Evolutionary conservation across 148 eudicot species (phyloP).

Genomic region (Chenopodium formosanum): DNA sequence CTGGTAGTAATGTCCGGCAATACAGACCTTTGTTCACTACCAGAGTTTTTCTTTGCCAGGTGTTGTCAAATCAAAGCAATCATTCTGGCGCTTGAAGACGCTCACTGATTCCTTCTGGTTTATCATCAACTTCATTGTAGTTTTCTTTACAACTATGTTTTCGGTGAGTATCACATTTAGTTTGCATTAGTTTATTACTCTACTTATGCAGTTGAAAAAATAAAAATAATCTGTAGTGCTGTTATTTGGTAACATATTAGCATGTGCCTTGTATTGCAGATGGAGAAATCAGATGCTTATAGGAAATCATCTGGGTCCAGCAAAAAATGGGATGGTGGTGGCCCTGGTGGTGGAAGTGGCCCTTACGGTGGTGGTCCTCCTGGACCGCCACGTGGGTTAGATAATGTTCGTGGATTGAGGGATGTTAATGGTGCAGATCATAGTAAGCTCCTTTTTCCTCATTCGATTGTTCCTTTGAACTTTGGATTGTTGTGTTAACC

Average conservation of each 20-base stretch:
- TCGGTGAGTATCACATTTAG: slow-evolving; percentile 49
- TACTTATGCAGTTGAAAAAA: not conserved
- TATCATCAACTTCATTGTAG: slow-evolving; percentile 55
- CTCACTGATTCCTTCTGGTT: slow-evolving; percentile 73
- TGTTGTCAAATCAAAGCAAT: slow-evolving; percentile 72
- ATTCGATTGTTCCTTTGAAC: not conserved
- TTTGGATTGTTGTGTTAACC: not conserved
- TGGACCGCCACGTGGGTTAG: slow-evolving; percentile 74
- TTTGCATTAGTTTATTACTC: not conserved
- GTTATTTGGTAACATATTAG: not conserved
- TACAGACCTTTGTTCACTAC: not conserved
- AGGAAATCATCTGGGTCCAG: slow-evolving; percentile 66
- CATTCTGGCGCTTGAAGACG: slow-evolving; percentile 86
- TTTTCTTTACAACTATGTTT: slow-evolving; percentile 82
- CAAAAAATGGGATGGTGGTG: slow-evolving; percentile 98
- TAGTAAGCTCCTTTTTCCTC: slow-evolving; percentile 47
- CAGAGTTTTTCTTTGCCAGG: slow-evolving; percentile 38
- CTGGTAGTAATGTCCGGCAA: not conserved
- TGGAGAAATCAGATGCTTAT: slow-evolving; percentile 91
- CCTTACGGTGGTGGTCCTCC: slow-evolving; percentile 92
- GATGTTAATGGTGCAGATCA: slow-evolving; percentile 75
- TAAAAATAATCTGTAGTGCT: not conserved
- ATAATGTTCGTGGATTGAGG: slow-evolving; percentile 66
- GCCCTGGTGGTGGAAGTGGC: slow-evolving; percentile 86
- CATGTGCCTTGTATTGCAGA: slow-evolving; percentile 37